phyloP scores from a whole-genome alignment of 345 rosid species.

The Citrus mangshanensis region DNA sequence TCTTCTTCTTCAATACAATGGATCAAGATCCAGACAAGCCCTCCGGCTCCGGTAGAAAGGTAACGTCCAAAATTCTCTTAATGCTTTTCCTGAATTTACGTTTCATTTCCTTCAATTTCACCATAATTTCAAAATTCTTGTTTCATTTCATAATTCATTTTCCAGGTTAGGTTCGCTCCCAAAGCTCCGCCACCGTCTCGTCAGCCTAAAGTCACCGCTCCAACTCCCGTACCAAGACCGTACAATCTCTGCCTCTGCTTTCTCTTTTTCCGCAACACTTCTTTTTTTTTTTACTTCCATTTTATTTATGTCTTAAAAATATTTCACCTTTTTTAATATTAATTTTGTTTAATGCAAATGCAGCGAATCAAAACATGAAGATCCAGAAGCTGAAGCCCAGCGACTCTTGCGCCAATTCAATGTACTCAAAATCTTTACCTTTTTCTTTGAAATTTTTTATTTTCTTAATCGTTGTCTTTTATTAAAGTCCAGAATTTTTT shows the following conservation, averaged over 20 bases:
- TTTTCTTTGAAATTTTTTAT: neutral
- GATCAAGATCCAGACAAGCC: conserved; percentile 7
- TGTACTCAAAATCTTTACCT: neutral
- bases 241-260: neutral
- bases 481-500: neutral
- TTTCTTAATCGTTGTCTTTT: neutral
- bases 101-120: neutral
- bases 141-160: neutral
- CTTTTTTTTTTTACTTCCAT: neutral
- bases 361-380: conserved; percentile 37
- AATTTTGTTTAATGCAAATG: conserved; percentile 5
- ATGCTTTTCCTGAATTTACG: neutral
- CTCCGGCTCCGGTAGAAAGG: neutral
- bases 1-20: neutral
- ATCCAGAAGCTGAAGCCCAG: conserved; percentile 41
- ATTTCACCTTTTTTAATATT: neutral
- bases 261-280: neutral
- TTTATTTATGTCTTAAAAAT: neutral
- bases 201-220: neutral
- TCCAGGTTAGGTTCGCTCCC: conserved; percentile 6
- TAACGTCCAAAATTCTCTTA: neutral
- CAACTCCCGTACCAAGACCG: neutral
- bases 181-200: conserved; percentile 1
- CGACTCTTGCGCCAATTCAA: conserved; percentile 44
- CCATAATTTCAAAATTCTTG: conserved; percentile 2